These are phyloP conservation scores for Comarum palustre DNA, from an alignment of 306 rosid genomes.

Conservation along the genomic window DNA sequence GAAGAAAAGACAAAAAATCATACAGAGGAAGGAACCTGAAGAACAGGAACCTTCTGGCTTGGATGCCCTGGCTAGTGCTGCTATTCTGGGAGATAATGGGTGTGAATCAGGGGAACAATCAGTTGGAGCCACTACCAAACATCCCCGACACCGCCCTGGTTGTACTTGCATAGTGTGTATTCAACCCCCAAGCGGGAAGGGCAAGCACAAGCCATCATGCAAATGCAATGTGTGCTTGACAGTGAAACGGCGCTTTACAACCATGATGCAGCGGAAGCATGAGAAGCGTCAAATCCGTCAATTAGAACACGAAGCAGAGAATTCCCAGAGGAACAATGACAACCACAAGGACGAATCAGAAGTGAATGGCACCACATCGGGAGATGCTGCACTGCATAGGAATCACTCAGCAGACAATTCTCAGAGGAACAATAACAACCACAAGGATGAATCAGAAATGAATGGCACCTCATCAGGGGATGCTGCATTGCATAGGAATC, in stretches of 20 bases:
- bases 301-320: conserved; percentile 57
- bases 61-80: conserved; percentile 91
- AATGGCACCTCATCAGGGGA: conserved; percentile 40
- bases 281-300: conserved; percentile 77
- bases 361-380: conserved; percentile 34
- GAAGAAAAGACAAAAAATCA: conserved; percentile 51
- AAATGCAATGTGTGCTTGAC: conserved; percentile 91
- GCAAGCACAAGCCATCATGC: conserved; percentile 79
- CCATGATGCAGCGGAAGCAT: conserved; percentile 77
- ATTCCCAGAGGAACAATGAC: conserved; percentile 31
- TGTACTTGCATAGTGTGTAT: conserved; percentile 94
- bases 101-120: conserved; percentile 50
- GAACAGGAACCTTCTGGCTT: conserved; percentile 70
- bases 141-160: conserved; percentile 90
- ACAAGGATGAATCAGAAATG: conserved; percentile 34
- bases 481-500: conserved; percentile 26
- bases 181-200: conserved; percentile 98
- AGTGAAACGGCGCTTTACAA: conserved; percentile 89
- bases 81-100: conserved; percentile 69
- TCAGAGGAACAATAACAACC: conserved; percentile 27
- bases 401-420: conserved; percentile 34
- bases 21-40: conserved; percentile 41
- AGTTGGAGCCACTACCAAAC: conserved; percentile 77
- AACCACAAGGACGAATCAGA: conserved; percentile 34
- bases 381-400: conserved; percentile 23